Percentiles rank a stretch among this genome's conserved stretches.
Conservation (phyloP, 148 eudicot species). For the Rhododendron ferrugineum region DNA sequence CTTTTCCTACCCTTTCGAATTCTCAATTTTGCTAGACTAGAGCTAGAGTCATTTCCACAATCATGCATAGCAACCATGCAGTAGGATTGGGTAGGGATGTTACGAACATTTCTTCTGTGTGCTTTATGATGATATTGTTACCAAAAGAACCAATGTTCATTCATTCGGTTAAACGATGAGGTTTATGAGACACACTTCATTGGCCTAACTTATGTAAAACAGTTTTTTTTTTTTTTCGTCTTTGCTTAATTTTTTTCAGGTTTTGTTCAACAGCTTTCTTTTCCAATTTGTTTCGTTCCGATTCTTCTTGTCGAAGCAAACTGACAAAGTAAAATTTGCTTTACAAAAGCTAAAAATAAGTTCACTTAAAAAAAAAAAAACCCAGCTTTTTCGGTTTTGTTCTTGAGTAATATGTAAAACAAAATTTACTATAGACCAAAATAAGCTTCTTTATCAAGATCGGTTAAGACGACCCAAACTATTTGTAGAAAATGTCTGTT, state of each 20-base stretch:
- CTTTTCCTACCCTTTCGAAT: background rate
- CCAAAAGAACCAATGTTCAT: background rate
- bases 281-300: background rate
- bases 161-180: background rate
- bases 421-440: background rate
- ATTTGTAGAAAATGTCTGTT: background rate
- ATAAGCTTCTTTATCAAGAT: background rate
- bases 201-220: background rate
- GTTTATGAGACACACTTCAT: background rate
- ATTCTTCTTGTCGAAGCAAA: background rate
- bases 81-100: background rate
- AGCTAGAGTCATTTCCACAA: background rate
- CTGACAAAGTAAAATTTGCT: background rate
- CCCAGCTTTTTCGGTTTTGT: background rate
- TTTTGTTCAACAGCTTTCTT: background rate
- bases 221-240: background rate
- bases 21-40: background rate
- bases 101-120: background rate
- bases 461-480: background rate
- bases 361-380: background rate
- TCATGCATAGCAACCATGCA: background rate
- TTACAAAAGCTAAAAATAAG: background rate
- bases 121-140: background rate
- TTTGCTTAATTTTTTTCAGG: background rate
- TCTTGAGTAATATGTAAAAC: background rate